Conservation (phyloP, 345 rosid species). For the Populus tremula region DNA sequence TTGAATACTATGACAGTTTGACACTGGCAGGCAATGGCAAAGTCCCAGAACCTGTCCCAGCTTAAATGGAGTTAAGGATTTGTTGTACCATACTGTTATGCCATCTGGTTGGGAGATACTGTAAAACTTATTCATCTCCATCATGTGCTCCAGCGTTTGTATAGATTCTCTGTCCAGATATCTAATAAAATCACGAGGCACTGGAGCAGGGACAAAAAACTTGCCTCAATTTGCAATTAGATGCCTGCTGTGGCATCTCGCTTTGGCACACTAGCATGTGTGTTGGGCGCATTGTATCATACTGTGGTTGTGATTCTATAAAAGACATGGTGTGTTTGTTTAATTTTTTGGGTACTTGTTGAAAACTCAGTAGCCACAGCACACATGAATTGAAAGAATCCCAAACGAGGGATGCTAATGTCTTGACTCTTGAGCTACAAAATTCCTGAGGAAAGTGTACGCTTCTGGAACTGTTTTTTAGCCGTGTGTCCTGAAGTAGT, state of each 20-base stretch:
- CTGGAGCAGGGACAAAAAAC: constrained; percentile 14
- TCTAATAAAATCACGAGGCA: constrained; percentile 30
- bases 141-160: constrained; percentile 5
- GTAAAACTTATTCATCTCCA: constrained; percentile 15
- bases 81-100: constrained; percentile 22
- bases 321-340: constrained; percentile 9
- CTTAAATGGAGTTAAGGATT: constrained; percentile 28
- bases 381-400: neutral
- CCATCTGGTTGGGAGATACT: constrained; percentile 25
- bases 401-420: neutral
- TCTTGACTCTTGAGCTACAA: neutral
- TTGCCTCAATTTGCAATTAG: constrained; percentile 35
- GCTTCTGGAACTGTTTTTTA: neutral
- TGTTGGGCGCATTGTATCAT: constrained; percentile 27
- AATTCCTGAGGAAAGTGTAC: neutral
- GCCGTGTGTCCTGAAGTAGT: neutral
- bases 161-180: constrained; percentile 21
- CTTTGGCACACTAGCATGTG: constrained; percentile 3
- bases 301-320: constrained; percentile 14
- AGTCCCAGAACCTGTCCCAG: constrained; percentile 58
- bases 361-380: neutral
- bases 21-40: constrained; percentile 47
- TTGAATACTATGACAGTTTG: constrained; percentile 79
- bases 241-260: constrained; percentile 15
- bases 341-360: neutral